Conservation (phyloP, 2,329 filamentous ascomycete species). For the Pyrenophora seminiperda region DNA sequence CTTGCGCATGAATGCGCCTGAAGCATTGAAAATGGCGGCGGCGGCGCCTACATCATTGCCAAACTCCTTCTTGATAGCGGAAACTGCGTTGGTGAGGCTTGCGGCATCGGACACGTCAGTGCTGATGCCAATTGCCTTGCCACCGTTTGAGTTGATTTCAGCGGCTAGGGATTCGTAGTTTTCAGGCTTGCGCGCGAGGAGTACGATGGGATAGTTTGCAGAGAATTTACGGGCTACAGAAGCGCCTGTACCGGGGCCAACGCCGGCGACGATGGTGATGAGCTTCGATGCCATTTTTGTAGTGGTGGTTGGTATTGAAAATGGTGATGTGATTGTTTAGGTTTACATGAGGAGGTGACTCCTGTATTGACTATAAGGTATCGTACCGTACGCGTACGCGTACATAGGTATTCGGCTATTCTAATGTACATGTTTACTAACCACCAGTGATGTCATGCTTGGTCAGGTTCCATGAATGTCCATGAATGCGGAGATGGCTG, state of each 20-base stretch:
- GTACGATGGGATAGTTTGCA: constrained; percentile 70
- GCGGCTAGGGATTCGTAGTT: constrained; percentile 69
- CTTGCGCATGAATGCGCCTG: constrained; percentile 62
- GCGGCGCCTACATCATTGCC: constrained; percentile 53
- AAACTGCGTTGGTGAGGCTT: constrained; percentile 65
- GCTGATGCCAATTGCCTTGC: constrained; percentile 71
- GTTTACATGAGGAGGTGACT: not conserved
- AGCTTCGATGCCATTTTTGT: constrained; percentile 54
- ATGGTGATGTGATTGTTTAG: not conserved
- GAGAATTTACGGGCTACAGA: constrained; percentile 66
- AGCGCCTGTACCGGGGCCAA: constrained; percentile 72
- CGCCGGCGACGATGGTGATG: constrained; percentile 72
- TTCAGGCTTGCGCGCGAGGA: constrained; percentile 71
- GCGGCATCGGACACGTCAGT: constrained; percentile 65
- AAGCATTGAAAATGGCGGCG: constrained; percentile 74
- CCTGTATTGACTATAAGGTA: not conserved
- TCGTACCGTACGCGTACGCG: not conserved
- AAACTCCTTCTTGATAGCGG: constrained; percentile 65
- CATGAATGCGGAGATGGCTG: constrained; percentile 29
- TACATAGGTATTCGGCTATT: not conserved
- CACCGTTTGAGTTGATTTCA: constrained; percentile 71
- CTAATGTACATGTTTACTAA: constrained; percentile 33
- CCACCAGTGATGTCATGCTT: constrained; percentile 26
- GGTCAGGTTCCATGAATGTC: constrained; percentile 27
- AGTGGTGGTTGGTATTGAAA: not conserved